These are phyloP conservation scores for Peronosclerospora sorghi DNA, from an alignment of 352 stramenopile genomes.

Conservation along the genomic window DNA sequence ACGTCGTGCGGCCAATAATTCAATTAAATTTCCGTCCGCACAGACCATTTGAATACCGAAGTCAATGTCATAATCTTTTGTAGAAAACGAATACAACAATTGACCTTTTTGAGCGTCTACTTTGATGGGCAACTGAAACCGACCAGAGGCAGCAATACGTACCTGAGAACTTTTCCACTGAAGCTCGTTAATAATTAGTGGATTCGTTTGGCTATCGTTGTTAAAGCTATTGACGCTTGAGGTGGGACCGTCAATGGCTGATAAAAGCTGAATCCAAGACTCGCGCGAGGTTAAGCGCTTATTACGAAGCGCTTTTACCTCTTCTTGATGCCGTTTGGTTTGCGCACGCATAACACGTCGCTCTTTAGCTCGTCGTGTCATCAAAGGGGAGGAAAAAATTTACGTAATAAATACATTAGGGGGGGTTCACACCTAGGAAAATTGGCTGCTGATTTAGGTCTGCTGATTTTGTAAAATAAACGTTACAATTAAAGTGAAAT, in stretches of 20 bases:
- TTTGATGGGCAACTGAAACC: constrained; percentile 68
- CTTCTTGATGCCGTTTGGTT: constrained; percentile 36
- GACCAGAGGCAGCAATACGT: constrained; percentile 45
- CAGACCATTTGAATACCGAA: constrained; percentile 65
- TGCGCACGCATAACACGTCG: constrained; percentile 46
- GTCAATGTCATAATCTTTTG: constrained; percentile 60
- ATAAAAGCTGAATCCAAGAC: constrained; percentile 49
- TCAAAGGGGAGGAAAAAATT: constrained; percentile 16
- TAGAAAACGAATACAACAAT: constrained; percentile 57
- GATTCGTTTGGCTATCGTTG: constrained; percentile 4
- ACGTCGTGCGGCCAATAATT: constrained; percentile 38
- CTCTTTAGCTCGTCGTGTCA: constrained; percentile 76
- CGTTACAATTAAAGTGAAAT: no score
- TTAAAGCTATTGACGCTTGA: constrained; percentile 7
- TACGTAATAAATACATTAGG: no score
- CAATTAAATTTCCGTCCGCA: constrained; percentile 37
- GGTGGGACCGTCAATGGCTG: constrained; percentile 34
- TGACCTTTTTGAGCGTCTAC: constrained; percentile 44
- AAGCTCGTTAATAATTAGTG: constrained; percentile 40
- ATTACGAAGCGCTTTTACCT: constrained; percentile 30
- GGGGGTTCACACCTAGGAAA: no score
- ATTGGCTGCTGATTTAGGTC: no score
- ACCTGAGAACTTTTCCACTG: constrained; percentile 73
- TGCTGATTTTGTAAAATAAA: no score
- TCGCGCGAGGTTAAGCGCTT: constrained; percentile 29